Base-by-base conservation (phyloP, 2,329 filamentous ascomycete species). In the Graphilbum fragrans region DNA sequence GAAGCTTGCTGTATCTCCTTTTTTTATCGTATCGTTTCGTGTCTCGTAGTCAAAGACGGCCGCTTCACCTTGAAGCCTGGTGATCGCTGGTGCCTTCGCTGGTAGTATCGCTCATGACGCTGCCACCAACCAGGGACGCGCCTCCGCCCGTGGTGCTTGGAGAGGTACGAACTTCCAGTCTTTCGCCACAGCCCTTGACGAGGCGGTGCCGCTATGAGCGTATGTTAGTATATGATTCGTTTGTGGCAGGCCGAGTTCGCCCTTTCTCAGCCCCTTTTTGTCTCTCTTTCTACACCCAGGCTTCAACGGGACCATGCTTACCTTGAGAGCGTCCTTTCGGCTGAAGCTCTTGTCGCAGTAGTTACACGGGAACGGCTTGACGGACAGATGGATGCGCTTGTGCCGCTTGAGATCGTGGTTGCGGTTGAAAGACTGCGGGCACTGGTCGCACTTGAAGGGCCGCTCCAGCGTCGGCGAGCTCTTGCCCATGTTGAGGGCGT, bases 331-430 rank as follows among this genome's bases (percentile, higher is more conserved):
- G 61, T 96, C 92, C 58, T 96, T 96, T 45, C 92, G 74, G 3
- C 88, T 95, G 55, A 98, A 98, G 57, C 85, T 92, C 73, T 96
- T 96, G 47, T 94, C 87, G 58, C 92, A 98, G 54, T 82, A 82
- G 7, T 69, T 76, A 58, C 92, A 98, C 0, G 88, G 88, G 59
- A 90, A 96, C 0, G 92, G 92, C 68, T 98, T 98, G 33, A 96
- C 86, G 0, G 87, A 85, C 44, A 96, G 63, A 60, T 98, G 92
- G 45, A 96, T 96, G 38, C 87, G 70, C 68, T 94, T 94, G 60
- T 98, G 92, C 39, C 92, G 75, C 64, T 98, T 98, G 52, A 96
- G 62, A 55, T 96, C 92, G 56, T 96, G 92, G 50, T 96, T 96
- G 5, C 92, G 73, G 59, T 94, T 96, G 65, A 98, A 98, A 31